A percentile compares a stretch with the other conserved stretches of the same genome.
Evolutionary conservation across 106 monocot genomes (phyloP).

Genomic region (Phalaenopsis aphrodite): DNA sequence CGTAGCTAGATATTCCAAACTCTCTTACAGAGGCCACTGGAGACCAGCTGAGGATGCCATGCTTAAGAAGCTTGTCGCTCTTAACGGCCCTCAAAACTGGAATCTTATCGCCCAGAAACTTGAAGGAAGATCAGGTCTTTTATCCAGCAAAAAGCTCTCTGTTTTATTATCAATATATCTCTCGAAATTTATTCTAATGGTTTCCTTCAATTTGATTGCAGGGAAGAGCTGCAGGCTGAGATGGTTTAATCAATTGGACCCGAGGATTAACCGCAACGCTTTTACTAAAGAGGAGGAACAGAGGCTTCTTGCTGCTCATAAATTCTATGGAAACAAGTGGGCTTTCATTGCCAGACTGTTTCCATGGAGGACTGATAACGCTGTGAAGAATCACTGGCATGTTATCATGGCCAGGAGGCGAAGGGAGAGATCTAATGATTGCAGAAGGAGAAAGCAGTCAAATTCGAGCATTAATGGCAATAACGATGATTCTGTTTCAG

Average conservation of each 20-base stretch:
- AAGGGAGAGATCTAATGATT: neutral
- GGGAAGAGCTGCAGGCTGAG: conserved; percentile 9
- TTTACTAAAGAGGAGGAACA: neutral
- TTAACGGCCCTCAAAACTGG: conserved; percentile 24
- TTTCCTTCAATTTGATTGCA: neutral
- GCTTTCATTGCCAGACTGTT: conserved; percentile 2
- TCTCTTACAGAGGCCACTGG: conserved; percentile 20
- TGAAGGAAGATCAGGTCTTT: conserved; percentile 19
- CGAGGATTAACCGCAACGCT: conserved; percentile 4
- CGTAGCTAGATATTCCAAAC: conserved; percentile 7
- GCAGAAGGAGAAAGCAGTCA: neutral
- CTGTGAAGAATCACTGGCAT: conserved; percentile 14
- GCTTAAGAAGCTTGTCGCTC: conserved; percentile 23
- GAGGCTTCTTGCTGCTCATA: neutral
- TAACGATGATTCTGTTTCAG: neutral
- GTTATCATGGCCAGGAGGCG: conserved; percentile 4
- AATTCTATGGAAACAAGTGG: conserved; percentile 4
- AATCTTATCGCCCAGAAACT: conserved; percentile 22
- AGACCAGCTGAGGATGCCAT: conserved; percentile 26
- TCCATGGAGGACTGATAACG: conserved; percentile 3
- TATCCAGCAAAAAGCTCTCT: neutral
- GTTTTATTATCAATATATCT: no score
- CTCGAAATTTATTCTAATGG: neutral
- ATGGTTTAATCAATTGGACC: conserved; percentile 8
- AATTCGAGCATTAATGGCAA: neutral